Evolutionary conservation across 2,329 filamentous ascomycete species (phyloP), one percentile per base, ranked within the genome.

Genomic region (Curvularia verruculosa): DNA sequence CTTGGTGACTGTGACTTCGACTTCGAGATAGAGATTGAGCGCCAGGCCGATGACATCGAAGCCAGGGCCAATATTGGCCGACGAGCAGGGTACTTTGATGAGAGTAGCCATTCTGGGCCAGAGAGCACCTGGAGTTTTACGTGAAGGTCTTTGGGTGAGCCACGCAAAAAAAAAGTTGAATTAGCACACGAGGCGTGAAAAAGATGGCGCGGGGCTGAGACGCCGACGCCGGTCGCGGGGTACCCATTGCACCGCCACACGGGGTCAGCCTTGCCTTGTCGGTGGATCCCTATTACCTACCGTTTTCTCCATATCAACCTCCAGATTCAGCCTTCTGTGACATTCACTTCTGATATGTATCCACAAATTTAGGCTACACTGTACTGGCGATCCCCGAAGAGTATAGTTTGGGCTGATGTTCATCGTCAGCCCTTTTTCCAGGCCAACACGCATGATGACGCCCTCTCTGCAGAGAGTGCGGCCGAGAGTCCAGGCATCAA

Each of bases 11-110:
- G 88, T 91, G 75, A 98, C 90, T 63, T 88, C 85, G 54, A 98
- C 83, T 81, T 97, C 93, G 64, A 99, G 89, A 81, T 94, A 96
- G 77, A 97, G 88, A 65, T 92, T 96, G 66, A 99, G 84, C 8
- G 94, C 94, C 60, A 99, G 88, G 67, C 95, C 92, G 76, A 98
- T 96, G 70, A 97, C 94, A 82, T 99, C 94, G 83, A 98, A 99
- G 57, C 94, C 94, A 47, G 94, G 94, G 67, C 83, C 94, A 74
- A 98, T 97, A 82, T 98, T 98, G 80, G 94, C 94, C 60, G 93
- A 97, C 59, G 94, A 98, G 81, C 91, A 96, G 64, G 94, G 94
- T 60, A 92, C 91, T 79, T 85, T 87, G 82, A 92, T 90, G 67
- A 90, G 89, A 41, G 73, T 75, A 45, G 72, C 58, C 72, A 73